Conservation (phyloP, 768 basidiomycete genomes). For the Boletus tylopilopsis region DNA sequence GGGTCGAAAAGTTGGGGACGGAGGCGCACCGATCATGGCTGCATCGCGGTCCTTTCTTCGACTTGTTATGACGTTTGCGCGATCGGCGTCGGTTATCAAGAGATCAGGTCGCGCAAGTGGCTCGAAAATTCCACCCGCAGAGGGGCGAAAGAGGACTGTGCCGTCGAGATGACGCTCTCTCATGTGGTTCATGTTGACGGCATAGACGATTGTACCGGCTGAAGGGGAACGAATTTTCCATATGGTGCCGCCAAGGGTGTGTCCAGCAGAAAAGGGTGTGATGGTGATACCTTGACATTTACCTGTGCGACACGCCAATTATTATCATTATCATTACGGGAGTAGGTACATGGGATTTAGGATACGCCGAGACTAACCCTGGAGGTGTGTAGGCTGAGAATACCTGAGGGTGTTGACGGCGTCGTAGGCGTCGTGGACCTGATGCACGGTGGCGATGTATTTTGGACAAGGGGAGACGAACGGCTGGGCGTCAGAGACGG, state of each 20-base stretch:
- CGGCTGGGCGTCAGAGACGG: conserved; percentile 9
- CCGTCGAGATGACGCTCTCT: conserved; percentile 93
- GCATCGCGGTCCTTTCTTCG: conserved; percentile 88
- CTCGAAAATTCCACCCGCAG: conserved; percentile 78
- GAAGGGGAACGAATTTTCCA: conserved; percentile 99
- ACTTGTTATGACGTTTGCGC: conserved; percentile 77
- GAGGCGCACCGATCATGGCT: conserved; percentile 70
- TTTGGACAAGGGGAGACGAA: conserved; percentile 28
- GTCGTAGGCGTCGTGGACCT: conserved; percentile 93
- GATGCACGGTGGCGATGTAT: conserved; percentile 72
- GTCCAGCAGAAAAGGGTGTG: conserved; percentile 92
- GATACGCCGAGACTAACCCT: conserved; percentile 52
- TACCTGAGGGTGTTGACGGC: conserved; percentile 89
- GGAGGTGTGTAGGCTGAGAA: conserved; percentile 92
- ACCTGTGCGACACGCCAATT: conserved; percentile 39
- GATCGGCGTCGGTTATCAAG: conserved; percentile 89
- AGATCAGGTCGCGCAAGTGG: conserved; percentile 87
- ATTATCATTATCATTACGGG: neutral
- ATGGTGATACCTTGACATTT: conserved; percentile 92
- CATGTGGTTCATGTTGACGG: conserved; percentile 95
- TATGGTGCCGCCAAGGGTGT: conserved; percentile 93
- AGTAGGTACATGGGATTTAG: conserved; percentile 3
- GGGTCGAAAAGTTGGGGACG: neutral
- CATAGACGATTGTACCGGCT: conserved; percentile 92
- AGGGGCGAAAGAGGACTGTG: conserved; percentile 76